Evolutionary conservation across 108 stramenopile genomes (phyloP).

Genomic region (Nitzschia palea): DNA sequence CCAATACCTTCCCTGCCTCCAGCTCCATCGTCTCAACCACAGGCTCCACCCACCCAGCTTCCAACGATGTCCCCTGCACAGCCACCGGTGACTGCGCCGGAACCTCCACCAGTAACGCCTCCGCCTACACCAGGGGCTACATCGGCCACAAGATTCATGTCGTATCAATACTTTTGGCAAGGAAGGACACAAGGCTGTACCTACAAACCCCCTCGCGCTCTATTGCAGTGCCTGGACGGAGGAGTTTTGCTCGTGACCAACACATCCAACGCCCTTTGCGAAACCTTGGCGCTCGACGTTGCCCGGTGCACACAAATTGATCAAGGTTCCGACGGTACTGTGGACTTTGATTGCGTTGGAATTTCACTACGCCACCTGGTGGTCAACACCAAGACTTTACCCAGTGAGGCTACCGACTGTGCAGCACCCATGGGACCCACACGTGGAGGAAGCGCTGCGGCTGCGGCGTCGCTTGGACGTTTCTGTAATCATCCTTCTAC

Average conservation of each 20-base stretch:
- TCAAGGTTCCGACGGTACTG: neutral
- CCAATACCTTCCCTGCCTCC: neutral
- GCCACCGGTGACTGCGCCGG: neutral
- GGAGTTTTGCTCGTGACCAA: neutral
- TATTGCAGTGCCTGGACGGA: conserved; percentile 6
- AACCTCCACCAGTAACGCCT: neutral
- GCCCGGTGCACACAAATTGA: conserved; percentile 8
- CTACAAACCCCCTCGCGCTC: neutral
- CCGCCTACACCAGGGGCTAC: neutral
- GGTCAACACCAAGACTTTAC: conserved; percentile 4
- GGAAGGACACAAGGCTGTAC: neutral
- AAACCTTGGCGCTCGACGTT: neutral
- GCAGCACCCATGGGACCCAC: neutral
- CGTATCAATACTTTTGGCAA: conserved; percentile 15
- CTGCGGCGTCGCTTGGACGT: conserved; percentile 2
- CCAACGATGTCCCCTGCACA: neutral
- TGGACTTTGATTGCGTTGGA: conserved; percentile 18
- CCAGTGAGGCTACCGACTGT: conserved; percentile 9
- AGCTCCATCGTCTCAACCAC: neutral
- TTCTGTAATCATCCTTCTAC: neutral
- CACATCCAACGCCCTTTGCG: conserved; percentile 5
- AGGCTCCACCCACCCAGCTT: neutral
- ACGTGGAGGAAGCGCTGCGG: conserved; percentile 3
- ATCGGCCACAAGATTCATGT: neutral
- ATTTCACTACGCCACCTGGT: neutral